phyloP scores from a whole-genome alignment of 331 rosid species.

The Malus hybrid region DNA sequence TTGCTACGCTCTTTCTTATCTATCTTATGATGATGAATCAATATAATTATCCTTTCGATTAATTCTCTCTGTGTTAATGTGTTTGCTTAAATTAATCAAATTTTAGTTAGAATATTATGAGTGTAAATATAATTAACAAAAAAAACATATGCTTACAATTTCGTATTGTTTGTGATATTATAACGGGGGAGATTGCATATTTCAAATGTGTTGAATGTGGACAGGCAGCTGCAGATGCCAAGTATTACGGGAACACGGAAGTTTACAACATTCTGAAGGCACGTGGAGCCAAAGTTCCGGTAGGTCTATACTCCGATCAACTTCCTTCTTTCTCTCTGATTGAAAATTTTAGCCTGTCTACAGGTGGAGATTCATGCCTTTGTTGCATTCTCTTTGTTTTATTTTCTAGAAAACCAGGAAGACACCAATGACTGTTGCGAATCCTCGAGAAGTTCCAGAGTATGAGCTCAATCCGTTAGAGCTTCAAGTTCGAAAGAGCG shows the following conservation, averaged over 20 bases:
- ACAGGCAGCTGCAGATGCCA: slow-evolving; percentile 99
- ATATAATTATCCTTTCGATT: not conserved
- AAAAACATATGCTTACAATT: not conserved
- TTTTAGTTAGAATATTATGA: not conserved
- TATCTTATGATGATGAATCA: not conserved
- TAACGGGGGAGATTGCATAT: not conserved
- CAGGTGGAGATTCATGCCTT: slow-evolving; percentile 7
- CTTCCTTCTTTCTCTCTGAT: not conserved
- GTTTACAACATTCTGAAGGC: slow-evolving; percentile 73
- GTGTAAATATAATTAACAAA: not conserved
- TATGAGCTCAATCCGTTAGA: slow-evolving; percentile 97
- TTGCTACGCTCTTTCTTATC: not conserved
- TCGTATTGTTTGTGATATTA: not conserved
- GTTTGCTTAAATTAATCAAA: not conserved
- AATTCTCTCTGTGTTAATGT: not conserved
- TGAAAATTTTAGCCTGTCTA: not conserved
- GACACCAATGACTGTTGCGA: slow-evolving; percentile 95
- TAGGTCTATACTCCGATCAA: not conserved
- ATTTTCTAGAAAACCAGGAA: slow-evolving; percentile 68
- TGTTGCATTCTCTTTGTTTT: slow-evolving; percentile 7
- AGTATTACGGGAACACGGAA: slow-evolving; percentile 70
- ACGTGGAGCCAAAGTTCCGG: slow-evolving; percentile 98
- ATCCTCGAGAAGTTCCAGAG: slow-evolving; percentile 99
- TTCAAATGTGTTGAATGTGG: not conserved
- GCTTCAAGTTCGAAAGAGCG: slow-evolving; percentile 93